A percentile compares a stretch with the other conserved stretches of the same genome.
Evolutionary conservation across 2,329 filamentous ascomycete genomes (phyloP).

Genomic region (Monilinia aucupariae): DNA sequence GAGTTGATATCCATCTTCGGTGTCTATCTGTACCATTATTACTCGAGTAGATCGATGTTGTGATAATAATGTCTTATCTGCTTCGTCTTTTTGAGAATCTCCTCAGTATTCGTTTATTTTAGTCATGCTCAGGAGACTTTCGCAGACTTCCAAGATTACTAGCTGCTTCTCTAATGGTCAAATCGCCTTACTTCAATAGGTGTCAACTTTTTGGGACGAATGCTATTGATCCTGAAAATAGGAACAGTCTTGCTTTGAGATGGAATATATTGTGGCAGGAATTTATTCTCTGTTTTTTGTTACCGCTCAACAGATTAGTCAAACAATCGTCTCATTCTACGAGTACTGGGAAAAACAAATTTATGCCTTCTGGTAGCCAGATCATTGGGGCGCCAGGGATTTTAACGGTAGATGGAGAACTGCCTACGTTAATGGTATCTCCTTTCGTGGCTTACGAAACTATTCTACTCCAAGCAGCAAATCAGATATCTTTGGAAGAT

Average conservation of each 20-base stretch:
- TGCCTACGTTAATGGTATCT: slow-evolving; percentile 61
- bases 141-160: slow-evolving; percentile 59
- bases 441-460: slow-evolving; percentile 39
- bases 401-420: slow-evolving; percentile 59
- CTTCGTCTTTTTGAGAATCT: background rate
- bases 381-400: slow-evolving; percentile 62
- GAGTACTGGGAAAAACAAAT: too few species aligned
- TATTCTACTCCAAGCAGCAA: slow-evolving; percentile 39
- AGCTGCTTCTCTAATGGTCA: slow-evolving; percentile 66
- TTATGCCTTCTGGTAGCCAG: slow-evolving; percentile 43
- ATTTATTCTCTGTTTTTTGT: slow-evolving; percentile 32
- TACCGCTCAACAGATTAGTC: too few species aligned
- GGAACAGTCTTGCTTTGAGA: slow-evolving; percentile 60
- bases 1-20: background rate
- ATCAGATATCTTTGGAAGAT: slow-evolving; percentile 61
- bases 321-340: too few species aligned
- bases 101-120: background rate
- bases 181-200: slow-evolving; percentile 67
- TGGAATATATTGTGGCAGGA: slow-evolving; percentile 68
- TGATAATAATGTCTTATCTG: background rate
- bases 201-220: slow-evolving; percentile 60
- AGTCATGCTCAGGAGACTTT: slow-evolving; percentile 47
- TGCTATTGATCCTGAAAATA: slow-evolving; percentile 45
- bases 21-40: background rate
- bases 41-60: background rate